Conservation (phyloP, 1,284 basidiomycete species). For the Kalmanozyma brasiliensis region DNA sequence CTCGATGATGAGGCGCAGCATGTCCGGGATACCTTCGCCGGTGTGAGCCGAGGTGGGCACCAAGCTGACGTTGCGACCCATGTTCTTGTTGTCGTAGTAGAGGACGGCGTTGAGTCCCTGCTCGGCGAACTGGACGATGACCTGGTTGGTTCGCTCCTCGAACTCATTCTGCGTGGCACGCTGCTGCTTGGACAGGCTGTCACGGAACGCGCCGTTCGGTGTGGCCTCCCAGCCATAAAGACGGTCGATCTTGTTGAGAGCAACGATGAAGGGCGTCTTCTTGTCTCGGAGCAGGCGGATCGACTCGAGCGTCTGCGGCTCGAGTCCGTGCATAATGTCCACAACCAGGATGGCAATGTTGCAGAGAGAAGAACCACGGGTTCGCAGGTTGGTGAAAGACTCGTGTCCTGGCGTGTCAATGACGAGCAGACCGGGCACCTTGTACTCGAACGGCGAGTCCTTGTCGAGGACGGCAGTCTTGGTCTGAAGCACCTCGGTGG, state of each 20-base stretch:
- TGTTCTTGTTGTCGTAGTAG: constrained; percentile 98
- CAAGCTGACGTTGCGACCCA: constrained; percentile 91
- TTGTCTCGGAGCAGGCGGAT: constrained; percentile 89
- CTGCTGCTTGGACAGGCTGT: constrained; percentile 87
- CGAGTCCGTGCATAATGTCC: constrained; percentile 98
- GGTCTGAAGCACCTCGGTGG: constrained; percentile 90
- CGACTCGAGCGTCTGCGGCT: constrained; percentile 96
- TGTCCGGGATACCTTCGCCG: constrained; percentile 98
- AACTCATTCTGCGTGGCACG: constrained; percentile 88
- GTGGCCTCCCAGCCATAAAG: constrained; percentile 94
- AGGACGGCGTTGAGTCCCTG: constrained; percentile 94
- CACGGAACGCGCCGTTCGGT: constrained; percentile 90
- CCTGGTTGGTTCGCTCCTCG: constrained; percentile 85
- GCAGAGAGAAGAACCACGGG: constrained; percentile 95
- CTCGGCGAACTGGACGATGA: constrained; percentile 92
- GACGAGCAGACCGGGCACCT: constrained; percentile 93
- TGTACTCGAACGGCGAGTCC: constrained; percentile 87
- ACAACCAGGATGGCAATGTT: constrained; percentile 99
- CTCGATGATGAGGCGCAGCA: constrained; percentile 98
- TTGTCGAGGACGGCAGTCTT: constrained; percentile 93
- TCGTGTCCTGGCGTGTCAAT: constrained; percentile 99
- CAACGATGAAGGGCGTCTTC: constrained; percentile 99
- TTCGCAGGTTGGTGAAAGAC: constrained; percentile 96
- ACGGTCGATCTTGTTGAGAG: constrained; percentile 99
- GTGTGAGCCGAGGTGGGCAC: constrained; percentile 98